phyloP scores from a whole-genome alignment of 2,329 filamentous ascomycete species.

The Aspergillus floridensis region DNA sequence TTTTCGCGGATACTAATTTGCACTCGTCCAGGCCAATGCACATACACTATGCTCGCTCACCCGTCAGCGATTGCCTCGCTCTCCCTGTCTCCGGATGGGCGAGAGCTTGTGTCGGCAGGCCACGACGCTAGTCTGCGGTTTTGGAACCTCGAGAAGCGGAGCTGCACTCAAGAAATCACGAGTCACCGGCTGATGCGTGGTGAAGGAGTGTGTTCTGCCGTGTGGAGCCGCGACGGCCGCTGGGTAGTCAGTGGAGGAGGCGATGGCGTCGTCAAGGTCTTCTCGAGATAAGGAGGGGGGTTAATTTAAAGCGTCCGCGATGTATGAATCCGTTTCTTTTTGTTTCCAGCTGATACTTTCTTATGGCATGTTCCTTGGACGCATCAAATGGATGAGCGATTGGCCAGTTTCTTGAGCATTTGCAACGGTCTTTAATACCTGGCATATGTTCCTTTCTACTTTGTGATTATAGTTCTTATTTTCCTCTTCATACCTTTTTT shows the following conservation, averaged over 20 bases:
- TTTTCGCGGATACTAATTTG: slow-evolving; percentile 14
- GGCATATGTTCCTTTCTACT: slow-evolving; percentile 34
- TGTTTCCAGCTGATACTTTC: slow-evolving; percentile 20
- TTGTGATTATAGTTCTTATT: slow-evolving; percentile 30
- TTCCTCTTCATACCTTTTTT: slow-evolving; percentile 6
- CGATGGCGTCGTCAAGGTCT: slow-evolving; percentile 95
- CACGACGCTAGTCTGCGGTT: slow-evolving; percentile 95
- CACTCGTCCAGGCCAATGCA: slow-evolving; percentile 77
- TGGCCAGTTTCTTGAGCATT: slow-evolving; percentile 38
- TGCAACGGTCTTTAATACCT: slow-evolving; percentile 36
- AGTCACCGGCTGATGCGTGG: slow-evolving; percentile 91
- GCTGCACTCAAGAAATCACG: slow-evolving; percentile 92
- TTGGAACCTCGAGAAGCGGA: slow-evolving; percentile 94
- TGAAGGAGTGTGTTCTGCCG: slow-evolving; percentile 89
- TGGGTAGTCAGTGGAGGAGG: slow-evolving; percentile 94
- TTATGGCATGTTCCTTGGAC: slow-evolving; percentile 30
- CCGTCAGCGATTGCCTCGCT: slow-evolving; percentile 89
- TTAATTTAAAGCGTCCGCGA: slow-evolving; percentile 15
- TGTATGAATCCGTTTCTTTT: slow-evolving; percentile 28
- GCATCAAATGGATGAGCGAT: slow-evolving; percentile 37
- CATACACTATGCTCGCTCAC: slow-evolving; percentile 97
- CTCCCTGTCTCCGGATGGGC: slow-evolving; percentile 86
- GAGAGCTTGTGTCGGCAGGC: slow-evolving; percentile 90
- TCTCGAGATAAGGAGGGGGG: slow-evolving; percentile 41
- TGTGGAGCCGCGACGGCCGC: slow-evolving; percentile 92